A percentile compares a stretch with the other conserved stretches of the same genome.
Conservation (phyloP, 1,284 basidiomycete genomes). For the Ganoderma resinaceum region DNA sequence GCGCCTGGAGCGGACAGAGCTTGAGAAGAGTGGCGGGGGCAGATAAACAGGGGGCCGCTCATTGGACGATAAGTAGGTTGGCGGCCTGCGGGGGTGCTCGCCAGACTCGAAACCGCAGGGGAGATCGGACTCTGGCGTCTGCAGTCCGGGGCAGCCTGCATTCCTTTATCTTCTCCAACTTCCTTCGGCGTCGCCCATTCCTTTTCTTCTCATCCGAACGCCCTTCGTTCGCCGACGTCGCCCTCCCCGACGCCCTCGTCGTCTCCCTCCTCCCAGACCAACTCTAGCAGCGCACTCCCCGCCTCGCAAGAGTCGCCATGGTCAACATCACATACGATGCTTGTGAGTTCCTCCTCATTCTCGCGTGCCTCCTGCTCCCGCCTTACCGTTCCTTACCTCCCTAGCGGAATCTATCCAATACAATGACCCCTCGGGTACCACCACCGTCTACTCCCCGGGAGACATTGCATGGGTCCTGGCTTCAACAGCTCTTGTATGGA, state of each 20-base stretch:
- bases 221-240: conserved; percentile 15
- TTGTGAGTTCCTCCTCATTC: conserved; percentile 42
- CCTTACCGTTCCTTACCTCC: conserved; percentile 11
- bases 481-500: conserved; percentile 81
- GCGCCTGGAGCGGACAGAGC: conserved; percentile 2
- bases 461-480: conserved; percentile 84
- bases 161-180: conserved; percentile 24
- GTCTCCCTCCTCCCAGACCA: not conserved
- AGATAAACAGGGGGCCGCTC: conserved; percentile 23
- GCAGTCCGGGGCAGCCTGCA: not conserved
- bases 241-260: conserved; percentile 17
- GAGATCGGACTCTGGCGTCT: not conserved
- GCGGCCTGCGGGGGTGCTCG: not conserved
- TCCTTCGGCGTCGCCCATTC: conserved; percentile 7
- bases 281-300: conserved; percentile 13
- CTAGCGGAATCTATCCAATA: conserved; percentile 40
- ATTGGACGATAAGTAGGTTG: conserved; percentile 32
- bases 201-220: conserved; percentile 23
- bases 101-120: not conserved
- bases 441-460: conserved; percentile 70
- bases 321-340: conserved; percentile 61
- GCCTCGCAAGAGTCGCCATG: conserved; percentile 41
- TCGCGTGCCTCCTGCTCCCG: conserved; percentile 1
- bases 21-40: conserved; percentile 1
- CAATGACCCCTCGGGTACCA: conserved; percentile 38